Percentiles rank a stretch among this genome's conserved stretches.
These are phyloP conservation scores for Beauveria caledonica DNA, from an alignment of 2,329 filamentous ascomycete genomes.

Conservation along the genomic window DNA sequence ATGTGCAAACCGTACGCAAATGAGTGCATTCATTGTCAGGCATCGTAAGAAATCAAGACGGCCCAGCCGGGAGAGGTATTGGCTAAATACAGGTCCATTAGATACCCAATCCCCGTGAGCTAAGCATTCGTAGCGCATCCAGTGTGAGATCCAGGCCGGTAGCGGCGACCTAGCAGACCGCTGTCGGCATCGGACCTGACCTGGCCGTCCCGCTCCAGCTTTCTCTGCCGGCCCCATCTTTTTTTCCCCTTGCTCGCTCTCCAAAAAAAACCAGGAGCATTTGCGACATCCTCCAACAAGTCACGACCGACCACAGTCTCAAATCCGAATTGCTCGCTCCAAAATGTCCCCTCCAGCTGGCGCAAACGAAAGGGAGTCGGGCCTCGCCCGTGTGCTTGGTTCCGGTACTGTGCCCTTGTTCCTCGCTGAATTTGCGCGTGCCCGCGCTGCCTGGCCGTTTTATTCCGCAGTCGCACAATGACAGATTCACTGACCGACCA, in stretches of 20 bases:
- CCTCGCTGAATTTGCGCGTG: neutral
- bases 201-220: neutral
- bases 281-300: constrained; percentile 4
- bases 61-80: neutral
- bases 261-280: constrained; percentile 2
- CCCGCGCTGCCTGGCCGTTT: constrained; percentile 3
- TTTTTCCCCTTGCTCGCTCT: neutral
- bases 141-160: neutral
- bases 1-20: neutral
- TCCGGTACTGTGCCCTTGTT: constrained; percentile 55
- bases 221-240: neutral
- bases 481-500: neutral
- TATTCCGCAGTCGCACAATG: constrained; percentile 1
- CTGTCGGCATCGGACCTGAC: neutral
- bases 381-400: constrained; percentile 76
- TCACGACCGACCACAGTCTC: neutral
- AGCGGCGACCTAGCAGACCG: neutral
- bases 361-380: constrained; percentile 69
- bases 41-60: neutral
- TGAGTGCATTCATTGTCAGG: too few species aligned
- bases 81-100: neutral
- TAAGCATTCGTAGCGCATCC: neutral
- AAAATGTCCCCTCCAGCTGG: constrained; percentile 52
- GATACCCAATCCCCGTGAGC: too few species aligned
- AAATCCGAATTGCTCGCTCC: neutral